Conservation (phyloP, 495 filamentous ascomycete species). For the Hyaloscypha bicolor region DNA sequence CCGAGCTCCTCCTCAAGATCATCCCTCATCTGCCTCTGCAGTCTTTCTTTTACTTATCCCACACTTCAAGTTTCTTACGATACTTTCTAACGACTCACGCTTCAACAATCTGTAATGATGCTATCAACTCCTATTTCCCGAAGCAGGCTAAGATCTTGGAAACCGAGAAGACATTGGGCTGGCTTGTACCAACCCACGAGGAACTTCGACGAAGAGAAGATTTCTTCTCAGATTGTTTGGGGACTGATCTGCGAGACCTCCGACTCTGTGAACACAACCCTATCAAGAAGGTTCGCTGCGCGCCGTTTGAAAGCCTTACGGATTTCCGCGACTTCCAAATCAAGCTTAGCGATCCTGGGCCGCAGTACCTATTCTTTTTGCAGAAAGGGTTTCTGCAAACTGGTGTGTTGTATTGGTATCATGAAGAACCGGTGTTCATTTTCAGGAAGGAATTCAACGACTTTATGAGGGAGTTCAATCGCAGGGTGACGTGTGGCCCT, state of each 20-base stretch:
- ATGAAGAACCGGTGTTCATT: not conserved
- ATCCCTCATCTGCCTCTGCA: not conserved
- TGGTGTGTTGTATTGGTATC: not conserved
- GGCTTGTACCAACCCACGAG: constrained; percentile 1
- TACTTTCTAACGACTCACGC: not conserved
- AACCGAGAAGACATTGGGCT: not conserved
- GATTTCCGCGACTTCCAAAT: not conserved
- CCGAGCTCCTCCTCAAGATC: constrained; percentile 3
- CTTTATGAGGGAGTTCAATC: not conserved
- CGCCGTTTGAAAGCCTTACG: not conserved
- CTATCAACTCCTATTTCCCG: not conserved
- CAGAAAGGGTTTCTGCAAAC: not conserved
- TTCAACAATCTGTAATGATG: not conserved
- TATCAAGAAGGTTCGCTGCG: not conserved
- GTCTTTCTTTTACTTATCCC: not conserved
- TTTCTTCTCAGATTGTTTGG: not conserved
- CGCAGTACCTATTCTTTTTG: constrained; percentile 6
- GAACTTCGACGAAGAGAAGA: not conserved
- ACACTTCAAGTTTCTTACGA: not conserved
- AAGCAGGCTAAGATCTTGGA: not conserved
- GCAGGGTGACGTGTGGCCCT: not conserved
- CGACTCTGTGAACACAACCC: not conserved
- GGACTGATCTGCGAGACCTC: not conserved
- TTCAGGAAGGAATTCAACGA: not conserved
- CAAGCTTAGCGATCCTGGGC: not conserved